Evolutionary conservation across 23 red algal species (phyloP).

Genomic region (Cyanidiococcus yangmingshanensis): DNA sequence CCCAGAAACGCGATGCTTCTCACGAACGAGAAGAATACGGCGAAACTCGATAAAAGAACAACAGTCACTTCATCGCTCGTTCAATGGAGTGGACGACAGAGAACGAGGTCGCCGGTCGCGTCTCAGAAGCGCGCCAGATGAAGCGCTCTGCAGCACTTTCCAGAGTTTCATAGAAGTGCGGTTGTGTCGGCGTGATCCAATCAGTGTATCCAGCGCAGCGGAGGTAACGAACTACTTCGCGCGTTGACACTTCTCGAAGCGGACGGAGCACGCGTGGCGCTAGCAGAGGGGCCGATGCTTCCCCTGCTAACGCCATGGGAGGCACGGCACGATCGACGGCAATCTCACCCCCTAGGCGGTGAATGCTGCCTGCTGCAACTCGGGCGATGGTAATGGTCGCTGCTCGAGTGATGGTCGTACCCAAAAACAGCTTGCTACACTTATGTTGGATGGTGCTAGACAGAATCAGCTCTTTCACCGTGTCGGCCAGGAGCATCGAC

Average conservation of each 20-base stretch:
- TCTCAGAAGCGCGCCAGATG: not conserved
- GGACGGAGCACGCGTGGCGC: not conserved
- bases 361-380: not conserved
- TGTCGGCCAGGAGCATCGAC: too few species aligned
- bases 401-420: not conserved
- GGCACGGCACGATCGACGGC: not conserved
- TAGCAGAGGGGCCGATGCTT: not conserved
- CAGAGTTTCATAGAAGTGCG: not conserved
- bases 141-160: not conserved
- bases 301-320: not conserved
- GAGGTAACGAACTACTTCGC: not conserved
- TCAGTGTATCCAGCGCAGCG: not conserved
- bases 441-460: not conserved
- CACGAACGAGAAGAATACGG: too few species aligned
- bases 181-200: not conserved
- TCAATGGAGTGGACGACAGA: not conserved
- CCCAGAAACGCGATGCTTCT: too few species aligned
- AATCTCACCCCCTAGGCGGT: not conserved
- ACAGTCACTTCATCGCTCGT: not conserved
- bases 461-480: too few species aligned
- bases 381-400: slow-evolving; percentile 6
- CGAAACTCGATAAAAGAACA: too few species aligned
- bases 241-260: not conserved
- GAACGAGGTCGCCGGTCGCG: not conserved
- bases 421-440: not conserved